Base-by-base conservation (phyloP, 371 early-diverging fungal genomes). In the Coemansia sp. region DNA sequence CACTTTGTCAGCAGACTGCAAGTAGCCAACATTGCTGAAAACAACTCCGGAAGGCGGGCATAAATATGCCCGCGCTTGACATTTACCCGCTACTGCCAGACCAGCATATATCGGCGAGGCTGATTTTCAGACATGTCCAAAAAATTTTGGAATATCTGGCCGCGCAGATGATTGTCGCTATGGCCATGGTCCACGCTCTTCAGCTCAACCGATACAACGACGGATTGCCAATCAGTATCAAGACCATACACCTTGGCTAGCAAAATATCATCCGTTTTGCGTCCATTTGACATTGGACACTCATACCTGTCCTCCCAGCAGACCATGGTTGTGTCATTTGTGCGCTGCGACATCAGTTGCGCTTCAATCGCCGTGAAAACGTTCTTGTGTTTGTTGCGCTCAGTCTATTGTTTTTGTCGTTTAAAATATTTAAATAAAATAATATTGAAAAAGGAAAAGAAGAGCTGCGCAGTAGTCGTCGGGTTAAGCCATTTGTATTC, bases 51-150 rank as follows among this genome's bases (percentile, higher is more conserved):
- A 42, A 11, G 42, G 16, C 16, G 42, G 16, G 42, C 39, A 40
- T 26, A 51, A 23, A 37, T 30, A 7, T 7, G 6, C 14, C 33
- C 42, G 44, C 47, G 16, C 39, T 23, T 30, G 28, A 12, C 40
- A 62, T 14, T 21, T 14, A 33, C 11, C 63, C 39, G 53, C 11
- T 6, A 23, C 51, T 16, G 3, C 39, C 39, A 30, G 44, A 1
- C 63, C 63, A n/a, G 40, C 21, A 39, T 39, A 20, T 39, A 53
- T 2, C 40, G 12, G 39, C 40, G 63, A 14, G 63, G 63, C 40
- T n/a, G 37, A 33, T 23, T 8, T 26, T 37, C 53, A 1, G 63
- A 52, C 53, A 62, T 62, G 6, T 53, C 63, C 12, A 51, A n/a
- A 20, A 53, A 25, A 16, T 26, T 40, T 28, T 18, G 12, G 44